Conservation (phyloP, 129 eudicot species). For the Centella asiatica region DNA sequence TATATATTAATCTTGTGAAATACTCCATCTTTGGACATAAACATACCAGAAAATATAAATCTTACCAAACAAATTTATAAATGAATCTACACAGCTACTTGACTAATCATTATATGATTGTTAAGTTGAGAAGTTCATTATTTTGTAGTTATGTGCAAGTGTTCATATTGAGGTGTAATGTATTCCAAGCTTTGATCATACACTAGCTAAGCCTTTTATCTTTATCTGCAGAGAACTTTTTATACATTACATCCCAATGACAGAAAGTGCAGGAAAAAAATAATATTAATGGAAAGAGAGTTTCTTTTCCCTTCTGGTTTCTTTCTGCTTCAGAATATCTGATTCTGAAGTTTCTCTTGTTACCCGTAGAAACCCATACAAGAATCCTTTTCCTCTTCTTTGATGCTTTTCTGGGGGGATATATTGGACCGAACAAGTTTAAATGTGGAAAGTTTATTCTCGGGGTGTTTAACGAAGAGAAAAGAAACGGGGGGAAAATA, state of each 20-base stretch:
- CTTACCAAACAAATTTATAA: background rate
- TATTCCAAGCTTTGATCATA: slow-evolving; percentile 26
- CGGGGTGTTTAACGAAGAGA: no score
- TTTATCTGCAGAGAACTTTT: slow-evolving; percentile 1
- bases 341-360: slow-evolving; percentile 18
- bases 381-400: slow-evolving; percentile 26
- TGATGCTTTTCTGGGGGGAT: background rate
- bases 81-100: background rate
- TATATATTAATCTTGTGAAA: background rate
- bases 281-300: background rate
- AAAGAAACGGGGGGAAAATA: no score
- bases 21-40: background rate
- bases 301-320: slow-evolving; percentile 8
- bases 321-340: slow-evolving; percentile 23
- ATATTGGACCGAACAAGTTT: no score
- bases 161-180: background rate
- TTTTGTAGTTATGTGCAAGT: background rate
- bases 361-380: background rate
- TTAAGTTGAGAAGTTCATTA: background rate
- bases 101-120: background rate
- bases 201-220: slow-evolving; percentile 12
- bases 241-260: slow-evolving; percentile 7
- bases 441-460: no score
- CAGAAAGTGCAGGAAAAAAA: slow-evolving; percentile 19
- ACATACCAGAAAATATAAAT: background rate